These are phyloP conservation scores for Aegilops speltoides DNA, from an alignment of 176 grass and related monocot species.

Conservation along the genomic window DNA sequence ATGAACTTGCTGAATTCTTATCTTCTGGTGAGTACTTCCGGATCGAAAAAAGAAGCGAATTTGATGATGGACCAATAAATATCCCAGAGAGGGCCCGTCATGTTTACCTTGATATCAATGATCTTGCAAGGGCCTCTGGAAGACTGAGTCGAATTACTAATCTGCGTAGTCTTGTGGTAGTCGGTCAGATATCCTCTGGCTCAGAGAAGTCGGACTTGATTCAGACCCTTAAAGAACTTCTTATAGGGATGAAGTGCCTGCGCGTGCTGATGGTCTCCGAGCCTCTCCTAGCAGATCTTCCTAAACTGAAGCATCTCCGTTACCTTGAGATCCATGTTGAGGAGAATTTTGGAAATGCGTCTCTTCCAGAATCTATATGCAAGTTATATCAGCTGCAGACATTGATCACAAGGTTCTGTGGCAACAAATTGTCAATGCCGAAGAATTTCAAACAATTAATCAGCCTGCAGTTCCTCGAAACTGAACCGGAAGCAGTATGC, in stretches of 20 bases:
- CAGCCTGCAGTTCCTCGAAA: not conserved
- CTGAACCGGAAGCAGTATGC: not conserved
- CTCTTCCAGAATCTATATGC: not conserved
- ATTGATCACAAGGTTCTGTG: not conserved
- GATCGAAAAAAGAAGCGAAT: not conserved
- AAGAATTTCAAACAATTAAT: not conserved
- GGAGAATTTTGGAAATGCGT: not conserved
- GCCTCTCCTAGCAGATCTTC: not conserved
- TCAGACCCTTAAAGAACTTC: not conserved
- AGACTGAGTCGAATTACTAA: not conserved
- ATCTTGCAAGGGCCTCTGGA: not conserved
- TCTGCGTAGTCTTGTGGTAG: not conserved
- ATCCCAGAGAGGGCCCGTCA: not conserved
- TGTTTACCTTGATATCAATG: not conserved
- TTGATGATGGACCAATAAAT: not conserved
- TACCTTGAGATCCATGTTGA: not conserved
- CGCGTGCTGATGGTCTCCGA: not conserved
- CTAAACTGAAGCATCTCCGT: not conserved
- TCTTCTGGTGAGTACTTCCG: not conserved
- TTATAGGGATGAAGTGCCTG: not conserved
- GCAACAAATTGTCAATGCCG: not conserved
- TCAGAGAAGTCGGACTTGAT: not conserved
- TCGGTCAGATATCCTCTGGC: not conserved
- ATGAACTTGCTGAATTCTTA: not conserved
- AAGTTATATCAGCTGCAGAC: not conserved